Evolutionary conservation across 2,329 filamentous ascomycete genomes (phyloP), one percentile per base, ranked within the genome.

Genomic region (Fusarium sp.): DNA sequence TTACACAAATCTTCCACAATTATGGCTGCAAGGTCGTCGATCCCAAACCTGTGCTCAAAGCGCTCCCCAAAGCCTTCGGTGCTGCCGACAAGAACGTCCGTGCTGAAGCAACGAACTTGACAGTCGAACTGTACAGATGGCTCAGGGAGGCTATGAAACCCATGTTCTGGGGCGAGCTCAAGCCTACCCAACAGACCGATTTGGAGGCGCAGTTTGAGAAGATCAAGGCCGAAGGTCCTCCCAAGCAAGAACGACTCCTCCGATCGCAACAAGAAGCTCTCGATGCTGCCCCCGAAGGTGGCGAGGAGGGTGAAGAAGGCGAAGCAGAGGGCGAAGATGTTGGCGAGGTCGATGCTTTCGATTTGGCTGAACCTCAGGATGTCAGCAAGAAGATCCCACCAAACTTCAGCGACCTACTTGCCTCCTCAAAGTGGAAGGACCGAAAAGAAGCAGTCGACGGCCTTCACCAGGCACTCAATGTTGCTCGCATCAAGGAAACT

Each of bases 51-150:
- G 91, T 97, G 26, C 88, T 98, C 68, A 98, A 98, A 81, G 85
- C 90, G 17, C 86, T 99, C 5, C 95, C 96, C 7, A 97, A 98
- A 80, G 92, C 92, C 5, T 99, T 98, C 80, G 94, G 94, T 26
- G 96, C 98, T 81, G 96, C 96, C 38, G 96, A 99, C 87, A 99
- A 99, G 84, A 98, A 98, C 81, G 94, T 99, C 22, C 92, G 96
- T 83, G 95, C 95, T 7, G 96, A 98, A 82, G 95, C 95, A 35
- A 96, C 96, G 52, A 95, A 93, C 77, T 86, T 99, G 65, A 93
- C 96, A 0, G 94, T 98, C 54, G 97, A 99, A 81, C 90, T 99
- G 66, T 99, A 99, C 83, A 89, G 96, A 83, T 99, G 97, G 96
- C 87, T 99, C 39, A 93, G 96, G 75, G 96, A 99, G 74, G 96